Base-by-base conservation (phyloP, 164 flowering plant species). In the Cinnamomum micranthum region DNA sequence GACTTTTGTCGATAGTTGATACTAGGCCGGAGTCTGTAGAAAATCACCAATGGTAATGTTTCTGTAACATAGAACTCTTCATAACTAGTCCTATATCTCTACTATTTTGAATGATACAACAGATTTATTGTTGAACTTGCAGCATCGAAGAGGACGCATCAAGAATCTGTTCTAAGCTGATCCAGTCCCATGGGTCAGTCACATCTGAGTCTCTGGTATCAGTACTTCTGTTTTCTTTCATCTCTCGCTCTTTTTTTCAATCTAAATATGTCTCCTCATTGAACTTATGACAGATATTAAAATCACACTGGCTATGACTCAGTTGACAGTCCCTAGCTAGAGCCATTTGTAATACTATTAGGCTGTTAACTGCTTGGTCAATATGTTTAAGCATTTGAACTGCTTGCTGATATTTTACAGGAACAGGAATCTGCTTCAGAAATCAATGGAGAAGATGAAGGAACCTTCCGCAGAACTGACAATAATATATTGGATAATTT, bases 1-100 rank as follows among this genome's bases (percentile, higher is more conserved):
- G 81, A 31, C 77, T 78, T 71, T 75, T 47, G 24, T 75, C 75
- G 4, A 50, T 78, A 17, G 52, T 78, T 71, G 72, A 27, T 59
- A 17, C 13, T 22, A 65, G 27, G 55, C 25, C 70, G 27, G 69
- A 65, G 11, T 58, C 75, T 41, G 55, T 14, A 6, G 52, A 69
- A 41, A 47, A 41, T 6, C 19, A 20, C 35, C 25, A 47, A 22
- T 20, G 71, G 71, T 69, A 69, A 4, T 41, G 20, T 17, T 67
- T 67, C 3, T 13, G 31, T 28, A 67, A 67, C 24, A 9, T 66
- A 17, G 17, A 25, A 15, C 1, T 25, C 2, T 17, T 25, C 17
- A 17, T 17, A 19, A 31, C 13, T 64, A 24, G 6, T 14, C 28
- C 28, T 31, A 35, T 19, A 25, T 19, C n/a, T 27, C 14, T 31